Evolutionary conservation across 371 early-diverging fungal species (phyloP).

Genomic region (Mortierella sp.): DNA sequence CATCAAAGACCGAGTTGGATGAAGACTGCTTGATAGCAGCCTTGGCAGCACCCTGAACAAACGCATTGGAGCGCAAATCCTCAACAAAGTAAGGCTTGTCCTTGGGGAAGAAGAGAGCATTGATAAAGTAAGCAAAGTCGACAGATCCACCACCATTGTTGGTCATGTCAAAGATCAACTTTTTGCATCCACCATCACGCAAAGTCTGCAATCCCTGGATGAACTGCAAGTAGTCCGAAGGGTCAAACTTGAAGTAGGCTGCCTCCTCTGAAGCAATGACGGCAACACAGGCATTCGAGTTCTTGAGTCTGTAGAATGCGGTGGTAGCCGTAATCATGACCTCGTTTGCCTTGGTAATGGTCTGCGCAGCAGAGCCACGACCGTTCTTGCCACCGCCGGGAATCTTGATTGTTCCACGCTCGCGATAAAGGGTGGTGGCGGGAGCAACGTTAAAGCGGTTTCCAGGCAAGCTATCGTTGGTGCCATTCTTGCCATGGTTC

Average conservation of each 20-base stretch:
- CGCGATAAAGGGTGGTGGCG: constrained; percentile 32
- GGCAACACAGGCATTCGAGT: constrained; percentile 40
- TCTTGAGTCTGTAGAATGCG: constrained; percentile 41
- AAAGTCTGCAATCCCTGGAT: constrained; percentile 45
- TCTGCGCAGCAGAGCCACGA: constrained; percentile 16
- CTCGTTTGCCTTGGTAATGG: constrained; percentile 37
- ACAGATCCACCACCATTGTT: constrained; percentile 57
- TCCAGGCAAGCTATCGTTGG: not conserved
- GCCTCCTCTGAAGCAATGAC: constrained; percentile 54
- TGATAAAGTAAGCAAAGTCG: constrained; percentile 55
- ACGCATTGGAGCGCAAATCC: constrained; percentile 34
- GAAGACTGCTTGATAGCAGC: constrained; percentile 25
- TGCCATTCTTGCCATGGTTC: not conserved
- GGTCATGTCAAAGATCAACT: constrained; percentile 57
- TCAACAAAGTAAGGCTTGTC: constrained; percentile 52
- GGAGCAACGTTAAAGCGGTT: constrained; percentile 27
- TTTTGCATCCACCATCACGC: constrained; percentile 45
- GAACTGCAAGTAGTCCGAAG: constrained; percentile 42
- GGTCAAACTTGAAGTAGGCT: constrained; percentile 31
- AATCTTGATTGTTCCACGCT: constrained; percentile 42
- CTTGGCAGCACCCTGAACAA: constrained; percentile 34
- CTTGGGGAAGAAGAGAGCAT: constrained; percentile 48
- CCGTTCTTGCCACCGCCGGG: constrained; percentile 37
- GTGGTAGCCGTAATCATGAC: constrained; percentile 36
- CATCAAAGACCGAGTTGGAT: constrained; percentile 38